phyloP scores from a whole-genome alignment of 2,329 filamentous ascomycete genomes.

The Aureobasidium vineae region DNA sequence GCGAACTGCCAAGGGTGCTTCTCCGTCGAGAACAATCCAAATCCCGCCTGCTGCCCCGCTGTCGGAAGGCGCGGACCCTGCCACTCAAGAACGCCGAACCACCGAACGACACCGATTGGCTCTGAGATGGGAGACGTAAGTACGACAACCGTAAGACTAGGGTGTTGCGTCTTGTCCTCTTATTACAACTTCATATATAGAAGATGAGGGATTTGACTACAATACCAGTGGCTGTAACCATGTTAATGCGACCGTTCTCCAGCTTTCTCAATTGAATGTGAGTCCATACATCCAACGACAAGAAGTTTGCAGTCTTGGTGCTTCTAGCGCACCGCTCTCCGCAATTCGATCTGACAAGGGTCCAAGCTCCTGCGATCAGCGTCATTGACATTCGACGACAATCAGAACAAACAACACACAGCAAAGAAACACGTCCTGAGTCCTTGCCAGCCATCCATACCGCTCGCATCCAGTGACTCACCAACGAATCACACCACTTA shows the following conservation, averaged over 20 bases:
- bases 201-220: too few species aligned
- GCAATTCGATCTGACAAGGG: not conserved
- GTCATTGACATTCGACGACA: slow-evolving; percentile 22
- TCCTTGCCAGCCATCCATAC: not conserved
- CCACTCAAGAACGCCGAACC: not conserved
- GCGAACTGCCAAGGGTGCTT: slow-evolving; percentile 11
- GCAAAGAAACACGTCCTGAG: not conserved
- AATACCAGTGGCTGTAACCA: not conserved
- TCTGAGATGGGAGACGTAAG: not conserved
- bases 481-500: not conserved
- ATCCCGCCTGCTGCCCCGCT: slow-evolving; percentile 1
- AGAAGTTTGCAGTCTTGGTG: not conserved
- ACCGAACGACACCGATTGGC: slow-evolving; percentile 18
- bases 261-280: too few species aligned
- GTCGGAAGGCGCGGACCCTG: slow-evolving; percentile 15
- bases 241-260: too few species aligned
- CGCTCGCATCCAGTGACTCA: not conserved
- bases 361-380: slow-evolving; percentile 2
- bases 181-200: too few species aligned
- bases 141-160: not conserved
- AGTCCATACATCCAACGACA: too few species aligned
- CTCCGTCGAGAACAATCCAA: slow-evolving; percentile 1
- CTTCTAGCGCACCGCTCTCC: slow-evolving; percentile 8
- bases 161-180: too few species aligned
- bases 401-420: not conserved